phyloP scores from a whole-genome alignment of 2,329 filamentous ascomycete species.

The Fusarium fujikuroi region DNA sequence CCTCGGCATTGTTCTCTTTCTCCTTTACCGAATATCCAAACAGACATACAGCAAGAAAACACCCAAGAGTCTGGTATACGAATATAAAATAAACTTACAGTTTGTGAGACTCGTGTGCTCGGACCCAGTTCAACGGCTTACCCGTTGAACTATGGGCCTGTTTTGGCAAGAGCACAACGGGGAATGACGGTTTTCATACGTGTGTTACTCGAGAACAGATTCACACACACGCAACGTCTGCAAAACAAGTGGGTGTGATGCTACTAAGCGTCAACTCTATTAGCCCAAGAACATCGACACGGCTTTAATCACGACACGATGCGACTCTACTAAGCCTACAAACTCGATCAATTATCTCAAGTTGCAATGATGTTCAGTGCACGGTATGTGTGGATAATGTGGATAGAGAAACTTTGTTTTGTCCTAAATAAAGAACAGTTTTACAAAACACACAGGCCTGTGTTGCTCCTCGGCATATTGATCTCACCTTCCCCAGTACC shows the following conservation, averaged over 20 bases:
- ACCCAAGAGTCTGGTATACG: slow-evolving; percentile 26
- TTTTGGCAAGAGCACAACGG: slow-evolving; percentile 10
- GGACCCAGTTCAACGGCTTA: slow-evolving; percentile 21
- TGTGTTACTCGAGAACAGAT: slow-evolving; percentile 19
- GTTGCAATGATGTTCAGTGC: slow-evolving; percentile 6
- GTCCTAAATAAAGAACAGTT: slow-evolving; percentile 15
- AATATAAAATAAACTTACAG: slow-evolving; percentile 1
- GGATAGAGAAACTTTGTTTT: slow-evolving; percentile 26
- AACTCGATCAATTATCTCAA: slow-evolving; percentile 13
- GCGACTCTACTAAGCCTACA: slow-evolving; percentile 9
- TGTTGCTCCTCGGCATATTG: background rate
- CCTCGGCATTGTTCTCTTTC: background rate
- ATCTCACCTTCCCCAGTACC: background rate
- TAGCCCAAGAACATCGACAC: slow-evolving; percentile 7
- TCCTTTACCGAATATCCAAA: slow-evolving; percentile 4
- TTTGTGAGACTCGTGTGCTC: slow-evolving; percentile 19
- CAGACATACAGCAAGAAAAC: slow-evolving; percentile 7
- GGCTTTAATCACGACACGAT: slow-evolving; percentile 24
- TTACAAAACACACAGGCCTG: background rate
- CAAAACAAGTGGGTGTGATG: slow-evolving; percentile 17
- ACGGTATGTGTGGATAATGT: slow-evolving; percentile 8
- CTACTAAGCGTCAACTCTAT: background rate
- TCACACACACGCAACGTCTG: slow-evolving; percentile 19
- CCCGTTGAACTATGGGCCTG: slow-evolving; percentile 12
- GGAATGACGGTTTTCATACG: slow-evolving; percentile 37